Evolutionary conservation across 2,329 filamentous ascomycete genomes (phyloP).

Genomic region (Talaromyces sp.): DNA sequence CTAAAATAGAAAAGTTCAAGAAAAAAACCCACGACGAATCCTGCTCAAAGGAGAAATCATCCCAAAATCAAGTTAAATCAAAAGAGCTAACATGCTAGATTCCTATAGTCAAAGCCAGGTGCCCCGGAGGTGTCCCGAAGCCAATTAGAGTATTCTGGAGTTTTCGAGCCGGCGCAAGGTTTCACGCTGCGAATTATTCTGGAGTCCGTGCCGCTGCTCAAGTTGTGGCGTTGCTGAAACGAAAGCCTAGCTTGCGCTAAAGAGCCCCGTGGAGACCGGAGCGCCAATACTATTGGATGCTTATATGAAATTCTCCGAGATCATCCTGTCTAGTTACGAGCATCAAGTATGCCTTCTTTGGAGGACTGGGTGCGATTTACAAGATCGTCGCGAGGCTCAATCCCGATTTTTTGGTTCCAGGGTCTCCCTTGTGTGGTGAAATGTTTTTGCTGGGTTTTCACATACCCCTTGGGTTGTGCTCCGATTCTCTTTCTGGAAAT

Average conservation of each 20-base stretch:
- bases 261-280: neutral
- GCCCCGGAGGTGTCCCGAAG: neutral
- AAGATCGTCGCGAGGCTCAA: constrained; percentile 4
- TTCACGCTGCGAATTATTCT: neutral
- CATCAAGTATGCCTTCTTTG: neutral
- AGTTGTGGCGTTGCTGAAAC: constrained; percentile 22
- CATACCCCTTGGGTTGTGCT: neutral
- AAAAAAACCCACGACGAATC: neutral
- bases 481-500: neutral
- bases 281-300: neutral
- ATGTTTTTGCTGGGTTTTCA: neutral
- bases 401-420: neutral
- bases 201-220: constrained; percentile 2
- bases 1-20: neutral
- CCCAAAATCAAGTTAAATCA: neutral
- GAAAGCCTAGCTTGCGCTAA: constrained; percentile 6
- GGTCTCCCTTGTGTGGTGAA: neutral
- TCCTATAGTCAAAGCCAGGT: neutral
- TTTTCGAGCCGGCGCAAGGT: neutral
- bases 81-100: neutral
- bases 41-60: neutral
- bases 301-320: constrained; percentile 18
- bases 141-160: neutral
- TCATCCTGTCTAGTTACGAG: constrained; percentile 5
- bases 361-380: neutral